Base-by-base conservation (phyloP, 805 yeast genomes). In the Huiozyma sinensis region DNA sequence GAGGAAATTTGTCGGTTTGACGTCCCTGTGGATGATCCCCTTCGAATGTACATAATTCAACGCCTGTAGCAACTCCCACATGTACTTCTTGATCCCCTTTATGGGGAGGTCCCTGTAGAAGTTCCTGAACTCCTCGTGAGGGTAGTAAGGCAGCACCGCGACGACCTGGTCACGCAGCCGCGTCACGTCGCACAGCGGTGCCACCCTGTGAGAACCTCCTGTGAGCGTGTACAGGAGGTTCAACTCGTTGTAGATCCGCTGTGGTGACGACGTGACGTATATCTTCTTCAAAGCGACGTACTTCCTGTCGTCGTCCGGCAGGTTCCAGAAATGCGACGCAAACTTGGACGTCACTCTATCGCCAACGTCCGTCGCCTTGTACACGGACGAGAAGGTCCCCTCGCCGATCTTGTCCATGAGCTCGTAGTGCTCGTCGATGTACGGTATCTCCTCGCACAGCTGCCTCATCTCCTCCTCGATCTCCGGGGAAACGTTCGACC, bases 221-320 rank as follows among this genome's bases (percentile, higher is more conserved):
- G 81, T 71, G 41, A 86, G 63, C 48, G 72, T 73, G 57, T 83
- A 82, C 31, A 92, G 70, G 39, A 92, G 66, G 50, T 81, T 81
- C 50, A 92, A 72, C 62, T 92, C 99, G 60, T 89, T 89, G 53
- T 76, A 79, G 38, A 92, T 90, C 63, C 99, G 74, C 49, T 78
- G 81, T 0, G 97, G 97, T 6, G 97, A 87, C 1, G 96, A 85
- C 0, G 98, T 92, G 17, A 89, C 97, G 61, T 90, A 89, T 39
- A 92, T 87, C 56, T 92, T 77, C 60, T 92, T 92, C 52, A 92
- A 69, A 1, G 99, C 99, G 45, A 92, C 97, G 42, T 59, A 65
- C 32, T 57, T 56, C 33, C 57, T 47, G 59, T 68, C 48, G 63
- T 68, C 45, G 58, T 69, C 50, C 33, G 11, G 11, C 62, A 68